Evolutionary conservation across 2,329 filamentous ascomycete species (phyloP).

Genomic region (Aspergillus amoenus): DNA sequence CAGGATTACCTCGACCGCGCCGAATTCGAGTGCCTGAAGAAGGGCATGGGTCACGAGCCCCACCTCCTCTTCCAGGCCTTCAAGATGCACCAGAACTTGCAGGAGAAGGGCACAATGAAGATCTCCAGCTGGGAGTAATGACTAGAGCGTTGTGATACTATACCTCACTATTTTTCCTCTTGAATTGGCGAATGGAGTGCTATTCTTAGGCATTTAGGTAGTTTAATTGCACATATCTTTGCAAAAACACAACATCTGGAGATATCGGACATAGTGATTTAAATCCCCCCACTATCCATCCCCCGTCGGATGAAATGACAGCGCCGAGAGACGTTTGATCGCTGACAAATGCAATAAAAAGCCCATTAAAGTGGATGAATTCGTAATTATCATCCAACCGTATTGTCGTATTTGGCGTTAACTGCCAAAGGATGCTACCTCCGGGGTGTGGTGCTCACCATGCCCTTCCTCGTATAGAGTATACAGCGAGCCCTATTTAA

Average conservation of each 20-base stretch:
- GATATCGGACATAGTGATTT: background rate
- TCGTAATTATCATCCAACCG: no score
- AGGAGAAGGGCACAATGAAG: constrained; percentile 88
- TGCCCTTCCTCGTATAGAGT: no score
- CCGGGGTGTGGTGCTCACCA: no score
- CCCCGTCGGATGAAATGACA: background rate
- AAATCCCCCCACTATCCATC: background rate
- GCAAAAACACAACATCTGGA: background rate
- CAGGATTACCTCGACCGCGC: constrained; percentile 81
- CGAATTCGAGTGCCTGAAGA: constrained; percentile 79
- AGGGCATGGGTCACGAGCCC: constrained; percentile 88
- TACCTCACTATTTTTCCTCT: background rate
- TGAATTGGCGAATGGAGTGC: constrained; percentile 1
- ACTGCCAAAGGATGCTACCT: no score
- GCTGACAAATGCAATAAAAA: no score
- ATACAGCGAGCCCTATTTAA: background rate
- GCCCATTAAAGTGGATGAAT: no score
- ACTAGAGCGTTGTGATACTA: background rate
- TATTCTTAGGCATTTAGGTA: background rate
- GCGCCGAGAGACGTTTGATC: no score
- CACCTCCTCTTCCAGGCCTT: constrained; percentile 83
- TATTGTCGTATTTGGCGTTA: no score
- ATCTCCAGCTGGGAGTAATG: constrained; percentile 61
- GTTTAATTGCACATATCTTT: background rate
- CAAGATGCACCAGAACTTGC: constrained; percentile 82